Conservation (phyloP, 2,329 filamentous ascomycete species). For the Tolypocladium cylindrosporum region DNA sequence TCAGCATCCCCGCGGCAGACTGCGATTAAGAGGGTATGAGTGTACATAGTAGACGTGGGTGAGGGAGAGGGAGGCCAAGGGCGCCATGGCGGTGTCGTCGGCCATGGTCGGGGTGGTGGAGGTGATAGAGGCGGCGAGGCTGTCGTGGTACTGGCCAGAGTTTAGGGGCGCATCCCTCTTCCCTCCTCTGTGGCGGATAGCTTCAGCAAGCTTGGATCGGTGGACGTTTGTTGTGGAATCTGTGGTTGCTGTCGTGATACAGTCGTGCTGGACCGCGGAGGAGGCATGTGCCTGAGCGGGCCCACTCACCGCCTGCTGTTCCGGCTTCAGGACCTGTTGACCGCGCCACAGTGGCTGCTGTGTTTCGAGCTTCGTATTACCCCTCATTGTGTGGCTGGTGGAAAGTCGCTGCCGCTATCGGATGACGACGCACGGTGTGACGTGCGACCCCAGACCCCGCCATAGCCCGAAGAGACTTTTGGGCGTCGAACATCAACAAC, state of each 20-base stretch:
- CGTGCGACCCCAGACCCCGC: neutral
- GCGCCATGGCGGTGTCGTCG: constrained; percentile 20
- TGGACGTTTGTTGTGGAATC: neutral
- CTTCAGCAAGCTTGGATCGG: neutral
- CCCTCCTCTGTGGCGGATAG: neutral
- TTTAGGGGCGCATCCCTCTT: neutral
- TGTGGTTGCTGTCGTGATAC: neutral
- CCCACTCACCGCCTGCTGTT: neutral
- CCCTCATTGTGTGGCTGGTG: too few species aligned
- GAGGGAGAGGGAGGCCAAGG: constrained; percentile 80
- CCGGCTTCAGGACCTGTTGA: too few species aligned
- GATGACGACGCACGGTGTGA: neutral
- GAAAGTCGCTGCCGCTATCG: neutral
- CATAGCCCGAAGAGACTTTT: neutral
- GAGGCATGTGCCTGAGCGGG: neutral
- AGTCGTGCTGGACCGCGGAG: neutral
- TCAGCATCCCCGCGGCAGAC: neutral
- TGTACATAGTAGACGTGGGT: constrained; percentile 94
- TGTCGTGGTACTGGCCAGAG: neutral
- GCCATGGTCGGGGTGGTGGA: neutral
- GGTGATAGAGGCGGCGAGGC: neutral
- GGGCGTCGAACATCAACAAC: neutral
- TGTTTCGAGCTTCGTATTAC: too few species aligned
- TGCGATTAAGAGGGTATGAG: neutral
- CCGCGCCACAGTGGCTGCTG: neutral